Base-by-base conservation (phyloP, 1,284 basidiomycete species). In the Leccinum colubrinum region DNA sequence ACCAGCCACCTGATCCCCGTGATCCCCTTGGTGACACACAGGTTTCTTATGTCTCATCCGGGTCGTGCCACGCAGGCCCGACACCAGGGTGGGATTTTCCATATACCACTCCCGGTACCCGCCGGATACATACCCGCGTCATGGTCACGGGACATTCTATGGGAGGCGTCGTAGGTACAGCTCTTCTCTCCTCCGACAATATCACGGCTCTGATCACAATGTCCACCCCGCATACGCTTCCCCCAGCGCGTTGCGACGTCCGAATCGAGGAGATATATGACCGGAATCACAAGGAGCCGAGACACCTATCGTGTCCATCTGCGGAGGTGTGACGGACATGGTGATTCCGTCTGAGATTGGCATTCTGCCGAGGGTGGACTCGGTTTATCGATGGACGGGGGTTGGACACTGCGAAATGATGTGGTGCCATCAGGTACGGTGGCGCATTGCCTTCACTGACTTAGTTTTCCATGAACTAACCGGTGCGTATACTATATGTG, bases 351-450 rank as follows among this genome's bases (percentile, higher is more conserved):
- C 96, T 0, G 97, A 99, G 72, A 86, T 90, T 0, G 95, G 96
- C 70, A 82, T 91, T 8, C 77, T 98, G 3, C 83, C 87, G 33
- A 57, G 25, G 22, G 25, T 25, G 25, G 6, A 33, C 17, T 9
- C 43, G 27, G 64, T 71, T 0, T 88, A 87, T 64, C 80, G 91
- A 43, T 83, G 88, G 51, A 90, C 94, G 0, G 93, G 94, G 1
- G 93, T 98, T 3, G 97, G 97, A 43, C 97, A 99, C 75, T 86
- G 90, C 56, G 95, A 94, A 60, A 97, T 98, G 85, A 93, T 98
- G 11, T 99, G 97, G 97, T 99, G 97, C 74, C 94, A 98, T 75
- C 97, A 99, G 76, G 88, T 98, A 15, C 87, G 97, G 33, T 93
- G 90, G 87, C 85, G 88, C 39, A 80, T 98, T 14, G 97, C 96